A percentile compares a stretch with the other conserved stretches of the same genome.
phyloP scores from a whole-genome alignment of 441 rosid species.

The Euphorbia corollata region DNA sequence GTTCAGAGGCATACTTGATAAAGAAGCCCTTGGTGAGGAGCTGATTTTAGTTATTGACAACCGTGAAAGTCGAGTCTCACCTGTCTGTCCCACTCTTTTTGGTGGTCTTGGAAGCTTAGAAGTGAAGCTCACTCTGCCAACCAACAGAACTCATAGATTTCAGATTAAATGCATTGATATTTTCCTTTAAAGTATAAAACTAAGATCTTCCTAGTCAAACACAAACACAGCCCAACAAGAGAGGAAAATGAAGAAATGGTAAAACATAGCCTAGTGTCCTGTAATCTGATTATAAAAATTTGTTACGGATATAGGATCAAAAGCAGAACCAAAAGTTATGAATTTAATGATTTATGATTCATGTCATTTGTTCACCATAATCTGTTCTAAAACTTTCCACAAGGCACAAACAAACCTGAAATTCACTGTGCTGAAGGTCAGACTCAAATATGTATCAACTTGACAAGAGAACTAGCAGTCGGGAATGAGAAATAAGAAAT shows the following conservation, averaged over 20 bases:
- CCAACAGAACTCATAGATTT: slow-evolving; percentile 1
- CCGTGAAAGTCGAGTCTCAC: slow-evolving; percentile 44
- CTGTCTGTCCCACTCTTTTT: slow-evolving; percentile 34
- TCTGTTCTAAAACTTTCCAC: too few species aligned
- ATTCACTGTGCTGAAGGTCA: too few species aligned
- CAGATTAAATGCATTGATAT: too few species aligned
- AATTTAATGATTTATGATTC: too few species aligned
- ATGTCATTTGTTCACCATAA: too few species aligned
- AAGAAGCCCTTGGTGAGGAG: slow-evolving; percentile 42
- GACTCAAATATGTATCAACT: background rate
- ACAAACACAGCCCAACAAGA: background rate
- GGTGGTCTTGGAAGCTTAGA: slow-evolving; percentile 61
- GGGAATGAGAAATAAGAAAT: background rate
- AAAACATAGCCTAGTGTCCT: too few species aligned
- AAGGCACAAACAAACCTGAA: too few species aligned
- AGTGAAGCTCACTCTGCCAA: slow-evolving; percentile 34
- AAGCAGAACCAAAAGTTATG: too few species aligned
- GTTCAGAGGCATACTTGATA: slow-evolving; percentile 37
- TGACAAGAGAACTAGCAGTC: background rate
- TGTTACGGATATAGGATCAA: too few species aligned
- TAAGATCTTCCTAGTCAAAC: too few species aligned
- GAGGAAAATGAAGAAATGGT: background rate
- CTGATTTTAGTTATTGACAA: slow-evolving; percentile 45
- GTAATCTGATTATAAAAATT: too few species aligned
- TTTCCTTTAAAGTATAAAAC: too few species aligned